Percentiles rank a stretch among this genome's conserved stretches.
phyloP scores from a whole-genome alignment of 108 stramenopile genomes.

The Ochromonas danica region DNA sequence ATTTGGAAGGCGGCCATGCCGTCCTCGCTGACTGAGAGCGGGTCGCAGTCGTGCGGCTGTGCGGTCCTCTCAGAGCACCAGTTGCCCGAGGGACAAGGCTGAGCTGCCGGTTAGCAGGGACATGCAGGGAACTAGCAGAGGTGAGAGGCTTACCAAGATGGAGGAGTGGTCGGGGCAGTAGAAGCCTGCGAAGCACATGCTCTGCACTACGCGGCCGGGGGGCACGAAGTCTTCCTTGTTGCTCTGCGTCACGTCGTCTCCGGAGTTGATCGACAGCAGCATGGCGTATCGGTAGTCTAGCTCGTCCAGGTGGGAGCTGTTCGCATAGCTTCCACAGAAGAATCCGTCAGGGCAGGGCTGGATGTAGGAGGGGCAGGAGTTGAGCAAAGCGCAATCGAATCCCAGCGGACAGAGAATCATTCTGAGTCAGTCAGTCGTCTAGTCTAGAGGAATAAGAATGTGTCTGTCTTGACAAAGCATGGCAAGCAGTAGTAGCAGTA shows the following conservation, averaged over 20 bases:
- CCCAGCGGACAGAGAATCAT: neutral
- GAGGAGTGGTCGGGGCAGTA: too few relatives aligned
- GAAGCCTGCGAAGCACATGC: too few relatives aligned
- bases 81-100: too few relatives aligned
- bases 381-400: neutral
- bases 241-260: too few relatives aligned
- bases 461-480: too few relatives aligned
- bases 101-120: neutral
- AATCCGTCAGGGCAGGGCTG: neutral
- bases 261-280: too few relatives aligned
- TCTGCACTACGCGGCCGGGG: neutral
- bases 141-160: too few relatives aligned
- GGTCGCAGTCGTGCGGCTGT: too few relatives aligned
- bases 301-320: neutral
- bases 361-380: neutral
- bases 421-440: too few relatives aligned
- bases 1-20: neutral
- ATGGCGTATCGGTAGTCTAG: neutral
- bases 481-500: too few relatives aligned
- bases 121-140: neutral
- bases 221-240: neutral
- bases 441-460: too few relatives aligned
- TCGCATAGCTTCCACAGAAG: neutral
- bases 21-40: too few relatives aligned
- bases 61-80: neutral